Evolutionary conservation across 768 basidiomycete species (phyloP), one percentile per base, ranked within the genome.

Genomic region (Boletus pseudo-olivaceus): DNA sequence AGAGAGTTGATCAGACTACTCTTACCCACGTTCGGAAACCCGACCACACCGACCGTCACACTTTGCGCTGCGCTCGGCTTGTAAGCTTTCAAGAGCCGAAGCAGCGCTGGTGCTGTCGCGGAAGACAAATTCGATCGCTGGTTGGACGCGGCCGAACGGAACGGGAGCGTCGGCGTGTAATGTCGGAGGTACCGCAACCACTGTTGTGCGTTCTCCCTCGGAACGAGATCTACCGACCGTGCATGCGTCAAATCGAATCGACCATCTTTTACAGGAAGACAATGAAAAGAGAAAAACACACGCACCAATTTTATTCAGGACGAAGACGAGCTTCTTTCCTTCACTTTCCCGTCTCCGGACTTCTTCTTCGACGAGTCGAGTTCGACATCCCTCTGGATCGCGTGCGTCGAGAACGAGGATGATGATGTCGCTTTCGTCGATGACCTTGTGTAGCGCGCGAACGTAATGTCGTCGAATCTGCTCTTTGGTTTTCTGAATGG

Each of bases 21-120:
- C 75, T 98, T 98, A 14, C 96, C 96, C 43, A 98, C 96, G 70
- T 98, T 98, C 1, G 96, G 96, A 72, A 93, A 96, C 2, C 96
- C 96, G 5, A 98, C 90, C 17, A 98, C 90, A 15, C 93, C 93
- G 47, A 96, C 81, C 0, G 91, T 93, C 47, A 92, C 76, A 58
- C 83, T 88, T 32, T 85, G 82, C 1, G 83, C 75, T 1, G 72
- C 61, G 32, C 76, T 83, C 1, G 85, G 87, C 58, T 85, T 88
- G 68, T 88, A 90, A 0, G 87, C 87, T 65, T 96, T 97, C 39
- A 96, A 76, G 3, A 97, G 77, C 49, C 87, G 87, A 38, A 94
- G 75, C 2, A 97, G 76, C 45, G 87, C 76, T 27, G 90, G 90
- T 2, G 87, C 83, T 0, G 89, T 90, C 1, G 82, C 74, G 2